phyloP scores from a whole-genome alignment of 1,139 yeast genomes.

The Sugiyamaella paludigena region DNA sequence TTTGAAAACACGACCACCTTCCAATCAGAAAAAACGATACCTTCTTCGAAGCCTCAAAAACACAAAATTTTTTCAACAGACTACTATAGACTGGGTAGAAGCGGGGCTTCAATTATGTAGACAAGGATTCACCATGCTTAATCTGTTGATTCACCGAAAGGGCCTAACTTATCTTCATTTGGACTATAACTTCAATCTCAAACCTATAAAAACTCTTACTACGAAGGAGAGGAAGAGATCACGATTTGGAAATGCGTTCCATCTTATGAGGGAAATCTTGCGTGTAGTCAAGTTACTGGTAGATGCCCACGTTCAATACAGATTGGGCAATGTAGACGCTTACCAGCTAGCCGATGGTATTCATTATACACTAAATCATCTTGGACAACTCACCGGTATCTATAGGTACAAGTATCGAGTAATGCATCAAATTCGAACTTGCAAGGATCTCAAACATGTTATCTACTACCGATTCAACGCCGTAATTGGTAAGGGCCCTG shows the following conservation, averaged over 20 bases:
- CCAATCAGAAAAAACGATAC: slow-evolving; percentile 49
- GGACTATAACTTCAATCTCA: slow-evolving; percentile 91
- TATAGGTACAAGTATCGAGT: slow-evolving; percentile 95
- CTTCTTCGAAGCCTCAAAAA: slow-evolving; percentile 65
- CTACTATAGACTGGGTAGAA: slow-evolving; percentile 96
- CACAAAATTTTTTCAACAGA: slow-evolving; percentile 88
- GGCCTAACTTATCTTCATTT: slow-evolving; percentile 91
- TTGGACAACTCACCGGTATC: slow-evolving; percentile 95
- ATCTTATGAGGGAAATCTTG: slow-evolving; percentile 82
- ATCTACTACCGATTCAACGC: slow-evolving; percentile 79
- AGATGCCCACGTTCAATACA: slow-evolving; percentile 88
- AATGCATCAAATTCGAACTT: slow-evolving; percentile 96
- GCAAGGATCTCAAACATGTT: slow-evolving; percentile 91
- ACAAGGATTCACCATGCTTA: slow-evolving; percentile 94
- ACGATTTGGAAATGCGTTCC: slow-evolving; percentile 95
- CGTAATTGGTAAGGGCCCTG: slow-evolving; percentile 94
- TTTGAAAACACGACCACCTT: slow-evolving; percentile 45
- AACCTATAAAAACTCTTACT: slow-evolving; percentile 93
- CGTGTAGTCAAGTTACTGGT: slow-evolving; percentile 80
- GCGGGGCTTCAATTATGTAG: slow-evolving; percentile 92
- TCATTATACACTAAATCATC: slow-evolving; percentile 82
- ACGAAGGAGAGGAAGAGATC: slow-evolving; percentile 96
- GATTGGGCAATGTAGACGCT: slow-evolving; percentile 89
- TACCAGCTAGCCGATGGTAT: slow-evolving; percentile 94
- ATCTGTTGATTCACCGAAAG: slow-evolving; percentile 81